Evolutionary conservation across 257 asterid genomes (phyloP).

Genomic region (Buddleja alternifolia): DNA sequence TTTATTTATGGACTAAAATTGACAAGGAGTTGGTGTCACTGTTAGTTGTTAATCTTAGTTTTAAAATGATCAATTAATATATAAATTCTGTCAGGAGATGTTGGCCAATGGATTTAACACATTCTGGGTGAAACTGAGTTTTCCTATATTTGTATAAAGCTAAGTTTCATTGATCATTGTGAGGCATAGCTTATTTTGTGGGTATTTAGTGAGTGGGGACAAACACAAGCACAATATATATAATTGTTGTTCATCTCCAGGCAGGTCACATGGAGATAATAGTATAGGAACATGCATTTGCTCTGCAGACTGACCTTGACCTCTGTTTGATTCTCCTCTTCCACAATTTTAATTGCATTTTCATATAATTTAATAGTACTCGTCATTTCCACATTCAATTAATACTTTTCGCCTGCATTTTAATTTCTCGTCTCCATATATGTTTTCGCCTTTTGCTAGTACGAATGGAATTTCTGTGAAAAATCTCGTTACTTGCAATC

Average conservation of each 20-base stretch:
- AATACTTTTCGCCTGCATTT: background rate
- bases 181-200: slow-evolving; percentile 15
- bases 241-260: slow-evolving; percentile 28
- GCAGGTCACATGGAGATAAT: slow-evolving; percentile 55
- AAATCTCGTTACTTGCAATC: too few relatives aligned
- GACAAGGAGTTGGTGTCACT: background rate
- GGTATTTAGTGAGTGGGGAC: slow-evolving; percentile 34
- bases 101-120: slow-evolving; percentile 5
- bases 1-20: background rate
- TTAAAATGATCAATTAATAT: background rate
- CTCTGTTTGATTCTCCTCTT: slow-evolving; percentile 38
- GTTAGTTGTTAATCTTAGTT: background rate
- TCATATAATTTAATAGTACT: slow-evolving; percentile 30
- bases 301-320: slow-evolving; percentile 41
- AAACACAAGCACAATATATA: slow-evolving; percentile 12
- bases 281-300: slow-evolving; percentile 48
- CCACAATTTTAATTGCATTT: slow-evolving; percentile 19
- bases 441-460: too few relatives aligned
- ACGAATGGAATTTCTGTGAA: too few relatives aligned
- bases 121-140: background rate
- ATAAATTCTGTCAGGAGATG: slow-evolving; percentile 1
- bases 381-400: slow-evolving; percentile 14
- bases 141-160: too few relatives aligned
- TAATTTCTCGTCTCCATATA: background rate
- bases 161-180: background rate